Base-by-base conservation (phyloP, 2,329 filamentous ascomycete genomes). In the Colletotrichum costaricense region DNA sequence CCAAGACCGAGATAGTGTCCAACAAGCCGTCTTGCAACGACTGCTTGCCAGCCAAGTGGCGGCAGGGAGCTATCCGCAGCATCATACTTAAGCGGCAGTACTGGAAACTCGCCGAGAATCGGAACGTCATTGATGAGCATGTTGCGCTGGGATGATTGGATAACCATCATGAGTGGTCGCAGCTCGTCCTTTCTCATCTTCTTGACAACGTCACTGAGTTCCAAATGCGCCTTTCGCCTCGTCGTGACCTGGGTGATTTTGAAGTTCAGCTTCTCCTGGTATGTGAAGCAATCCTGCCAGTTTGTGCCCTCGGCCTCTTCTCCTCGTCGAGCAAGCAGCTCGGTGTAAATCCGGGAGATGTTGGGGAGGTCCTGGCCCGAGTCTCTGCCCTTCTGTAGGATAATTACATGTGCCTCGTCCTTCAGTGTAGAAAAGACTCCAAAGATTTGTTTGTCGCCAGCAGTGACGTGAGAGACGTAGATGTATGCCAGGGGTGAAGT, bases 1-100 rank as follows among this genome's bases (percentile, higher is more conserved):
- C 95, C 95, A n/a, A 99, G 89, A 70, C 95, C 94, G 16, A 99
- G 89, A 80, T 98, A 99, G 79, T 98, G 95, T 33, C 92, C 92
- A 9, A 98, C 93, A 11, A 98, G 86, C 30, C 96, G 91, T 78
- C 94, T 95, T 2, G 95, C 94, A 72, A 97, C 92, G 73, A 97
- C 95, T 0, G 91, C 88, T 81, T 98, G 97, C 97, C 97, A 99
- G 2, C 95, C 95, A 19, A 99, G 88, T 0, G 96, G 95, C 11
- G 97, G 97, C 5, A 98, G 87, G 49, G 95, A 93, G 81, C 94
- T 95, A 79, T 99, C 97, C 0, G 92, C 90, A 30, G 93, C 89
- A 78, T 98, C 95, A 73, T 94, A 93, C 78, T 93, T 93, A 60
- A 99, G 88, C 0, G 93, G 90, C 57, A 99, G 84, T 16, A 96